phyloP scores from a whole-genome alignment of 768 basidiomycete genomes.

The Hydnomerulius pinastri region DNA sequence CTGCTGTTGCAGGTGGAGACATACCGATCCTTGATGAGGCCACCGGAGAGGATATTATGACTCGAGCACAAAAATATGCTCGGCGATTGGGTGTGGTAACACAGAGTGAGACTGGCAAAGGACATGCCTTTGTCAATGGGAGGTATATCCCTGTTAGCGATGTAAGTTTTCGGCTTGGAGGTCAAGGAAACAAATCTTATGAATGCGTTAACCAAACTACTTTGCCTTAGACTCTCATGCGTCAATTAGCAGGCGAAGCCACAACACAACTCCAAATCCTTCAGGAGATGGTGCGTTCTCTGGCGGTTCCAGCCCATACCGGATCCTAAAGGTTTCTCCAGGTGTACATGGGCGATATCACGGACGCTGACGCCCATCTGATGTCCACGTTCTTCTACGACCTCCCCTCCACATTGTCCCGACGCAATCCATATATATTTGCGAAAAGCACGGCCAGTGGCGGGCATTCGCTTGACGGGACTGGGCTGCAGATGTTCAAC shows the following conservation, averaged over 20 bases:
- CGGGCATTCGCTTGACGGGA: conserved; percentile 11
- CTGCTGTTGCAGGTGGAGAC: conserved; percentile 37
- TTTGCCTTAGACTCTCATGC: conserved; percentile 21
- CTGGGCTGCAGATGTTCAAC: conserved; percentile 23
- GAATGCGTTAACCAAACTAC: no score
- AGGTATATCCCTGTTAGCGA: conserved; percentile 69
- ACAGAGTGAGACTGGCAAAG: conserved; percentile 38
- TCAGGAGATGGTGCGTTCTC: conserved; percentile 63
- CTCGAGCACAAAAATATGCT: conserved; percentile 53
- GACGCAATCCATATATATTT: conserved; percentile 78
- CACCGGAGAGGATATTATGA: conserved; percentile 35
- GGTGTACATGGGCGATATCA: conserved; percentile 61
- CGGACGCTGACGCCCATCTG: conserved; percentile 50
- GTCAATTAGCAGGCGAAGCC: conserved; percentile 45
- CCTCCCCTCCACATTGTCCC: conserved; percentile 66
- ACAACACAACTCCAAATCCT: conserved; percentile 62
- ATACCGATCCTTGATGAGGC: conserved; percentile 27
- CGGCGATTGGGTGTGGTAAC: conserved; percentile 56
- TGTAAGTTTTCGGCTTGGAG: conserved; percentile 43
- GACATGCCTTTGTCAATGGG: conserved; percentile 89
- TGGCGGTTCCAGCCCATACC: neutral
- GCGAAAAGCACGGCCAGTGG: conserved; percentile 43
- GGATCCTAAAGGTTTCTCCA: conserved; percentile 22
- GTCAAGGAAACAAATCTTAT: neutral
- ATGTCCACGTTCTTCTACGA: conserved; percentile 88